Conservation (phyloP, 202 grass and related monocot species). For the Setaria viridis region DNA sequence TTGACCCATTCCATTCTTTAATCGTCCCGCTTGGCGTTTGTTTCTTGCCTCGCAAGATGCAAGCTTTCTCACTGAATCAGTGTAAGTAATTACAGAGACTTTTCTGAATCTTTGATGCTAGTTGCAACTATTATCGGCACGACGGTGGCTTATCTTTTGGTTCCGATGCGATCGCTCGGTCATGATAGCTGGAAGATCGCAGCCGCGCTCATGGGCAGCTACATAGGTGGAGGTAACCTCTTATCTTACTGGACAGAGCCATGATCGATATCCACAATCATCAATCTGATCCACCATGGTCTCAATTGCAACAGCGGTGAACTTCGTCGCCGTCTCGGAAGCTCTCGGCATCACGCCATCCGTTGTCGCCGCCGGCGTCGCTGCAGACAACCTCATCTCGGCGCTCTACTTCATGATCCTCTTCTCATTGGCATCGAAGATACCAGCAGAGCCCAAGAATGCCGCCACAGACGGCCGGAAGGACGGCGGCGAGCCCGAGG, state of each 20-base stretch:
- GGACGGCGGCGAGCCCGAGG: conserved; percentile 12
- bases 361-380: conserved; percentile 76
- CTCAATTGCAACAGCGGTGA: conserved; percentile 62
- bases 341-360: conserved; percentile 70
- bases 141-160: conserved; percentile 60
- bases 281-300: neutral
- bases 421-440: conserved; percentile 80
- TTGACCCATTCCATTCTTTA: neutral
- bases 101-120: neutral
- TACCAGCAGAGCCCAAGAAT: conserved; percentile 56
- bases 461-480: conserved; percentile 30
- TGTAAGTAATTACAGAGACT: too few species aligned
- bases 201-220: conserved; percentile 93
- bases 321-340: conserved; percentile 80
- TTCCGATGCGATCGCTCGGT: conserved; percentile 89
- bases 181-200: conserved; percentile 93
- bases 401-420: conserved; percentile 79
- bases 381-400: conserved; percentile 87
- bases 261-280: neutral
- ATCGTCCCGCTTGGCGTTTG: neutral
- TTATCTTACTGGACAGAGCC: neutral
- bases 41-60: neutral
- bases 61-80: neutral
- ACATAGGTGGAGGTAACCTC: conserved; percentile 81
- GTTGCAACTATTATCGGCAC: conserved; percentile 76